A percentile compares a stretch with the other conserved stretches of the same genome.
phyloP scores from a whole-genome alignment of 768 basidiomycete species.

The Nevesoporus exiguus region DNA sequence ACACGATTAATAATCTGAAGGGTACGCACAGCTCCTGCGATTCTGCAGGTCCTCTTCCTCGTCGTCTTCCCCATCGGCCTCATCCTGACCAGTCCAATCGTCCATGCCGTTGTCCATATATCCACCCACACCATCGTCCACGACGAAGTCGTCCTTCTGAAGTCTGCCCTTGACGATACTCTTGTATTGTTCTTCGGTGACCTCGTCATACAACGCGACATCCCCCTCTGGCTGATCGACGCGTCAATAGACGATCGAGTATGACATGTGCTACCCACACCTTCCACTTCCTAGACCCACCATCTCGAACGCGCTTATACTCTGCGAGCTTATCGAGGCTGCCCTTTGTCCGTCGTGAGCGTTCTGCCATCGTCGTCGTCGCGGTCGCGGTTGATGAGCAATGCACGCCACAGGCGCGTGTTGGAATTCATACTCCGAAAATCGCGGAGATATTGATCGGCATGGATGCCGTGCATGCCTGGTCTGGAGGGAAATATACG shows the following conservation, averaged over 20 bases:
- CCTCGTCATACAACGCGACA: constrained; percentile 78
- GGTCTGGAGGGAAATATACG: background rate
- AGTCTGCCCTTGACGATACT: constrained; percentile 80
- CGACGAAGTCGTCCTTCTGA: constrained; percentile 89
- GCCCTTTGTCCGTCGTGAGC: constrained; percentile 26
- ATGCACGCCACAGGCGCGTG: constrained; percentile 30
- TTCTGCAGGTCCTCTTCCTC: constrained; percentile 32
- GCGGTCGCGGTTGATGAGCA: background rate
- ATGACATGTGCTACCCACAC: constrained; percentile 32
- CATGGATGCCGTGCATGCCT: constrained; percentile 9
- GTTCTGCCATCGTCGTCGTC: constrained; percentile 23
- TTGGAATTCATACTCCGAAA: constrained; percentile 21
- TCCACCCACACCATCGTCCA: constrained; percentile 87
- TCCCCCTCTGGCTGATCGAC: constrained; percentile 50
- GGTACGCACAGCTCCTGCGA: constrained; percentile 41
- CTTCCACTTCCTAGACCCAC: constrained; percentile 57
- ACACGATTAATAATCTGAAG: background rate
- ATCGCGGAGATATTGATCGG: constrained; percentile 16
- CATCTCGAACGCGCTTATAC: constrained; percentile 57
- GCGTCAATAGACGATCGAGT: constrained; percentile 20
- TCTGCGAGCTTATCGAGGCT: constrained; percentile 51
- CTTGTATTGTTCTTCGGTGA: constrained; percentile 86
- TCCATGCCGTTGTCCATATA: constrained; percentile 98
- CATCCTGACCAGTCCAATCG: constrained; percentile 71
- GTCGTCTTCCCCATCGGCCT: constrained; percentile 56